phyloP scores from a whole-genome alignment of 1,139 yeast species.

The Candida sp. region DNA sequence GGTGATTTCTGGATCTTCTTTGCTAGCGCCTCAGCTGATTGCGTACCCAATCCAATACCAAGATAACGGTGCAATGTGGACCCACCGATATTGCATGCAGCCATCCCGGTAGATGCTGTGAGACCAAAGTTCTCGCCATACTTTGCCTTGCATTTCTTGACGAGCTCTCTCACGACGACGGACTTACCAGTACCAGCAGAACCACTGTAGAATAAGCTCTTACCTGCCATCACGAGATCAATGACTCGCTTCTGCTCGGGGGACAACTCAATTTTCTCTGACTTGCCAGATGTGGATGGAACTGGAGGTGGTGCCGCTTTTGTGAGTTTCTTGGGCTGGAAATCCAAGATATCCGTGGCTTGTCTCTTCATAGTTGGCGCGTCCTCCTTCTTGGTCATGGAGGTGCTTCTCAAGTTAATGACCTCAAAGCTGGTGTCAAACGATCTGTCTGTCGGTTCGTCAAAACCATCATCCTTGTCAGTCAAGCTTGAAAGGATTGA shows the following conservation, averaged over 20 bases:
- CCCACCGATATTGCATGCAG: conserved; percentile 90
- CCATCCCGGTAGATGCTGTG: conserved; percentile 92
- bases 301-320: background rate
- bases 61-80: conserved; percentile 79
- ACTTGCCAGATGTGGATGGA: background rate
- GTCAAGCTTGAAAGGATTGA: background rate
- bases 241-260: conserved; percentile 75
- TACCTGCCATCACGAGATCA: conserved; percentile 60
- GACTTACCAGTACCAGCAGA: conserved; percentile 92
- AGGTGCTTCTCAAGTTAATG: conserved; percentile 22
- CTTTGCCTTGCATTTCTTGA: conserved; percentile 40
- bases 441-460: conserved; percentile 32
- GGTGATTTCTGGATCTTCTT: conserved; percentile 50
- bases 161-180: conserved; percentile 65
- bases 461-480: conserved; percentile 23
- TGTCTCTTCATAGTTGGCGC: background rate
- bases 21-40: conserved; percentile 45
- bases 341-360: background rate
- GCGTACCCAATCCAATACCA: conserved; percentile 77
- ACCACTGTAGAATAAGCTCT: conserved; percentile 74
- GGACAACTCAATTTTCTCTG: background rate
- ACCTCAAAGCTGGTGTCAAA: conserved; percentile 32
- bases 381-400: background rate
- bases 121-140: conserved; percentile 61
- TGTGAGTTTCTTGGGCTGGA: background rate